Base-by-base conservation (phyloP, 106 monocot species). In the Narthecium ossifragum region DNA sequence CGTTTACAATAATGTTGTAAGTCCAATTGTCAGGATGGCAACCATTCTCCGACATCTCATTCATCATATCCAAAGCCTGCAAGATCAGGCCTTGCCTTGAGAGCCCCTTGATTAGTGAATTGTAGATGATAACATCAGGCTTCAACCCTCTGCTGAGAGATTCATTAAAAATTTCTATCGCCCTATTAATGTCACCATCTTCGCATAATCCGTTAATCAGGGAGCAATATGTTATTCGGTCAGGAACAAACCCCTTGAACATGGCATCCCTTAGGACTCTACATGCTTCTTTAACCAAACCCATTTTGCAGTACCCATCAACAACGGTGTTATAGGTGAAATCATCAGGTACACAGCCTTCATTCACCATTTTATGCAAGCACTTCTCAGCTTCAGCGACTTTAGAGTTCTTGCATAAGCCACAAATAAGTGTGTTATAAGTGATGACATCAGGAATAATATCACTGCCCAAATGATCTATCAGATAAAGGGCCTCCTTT, bases 321-420 rank as follows among this genome's bases (percentile, higher is more conserved):
- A 96, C 73, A 51, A 96, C 68, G 14, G 86, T 96, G 65, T 96
- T 96, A 53, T 96, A 96, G 7, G 80, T 96, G 57, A 90, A 96
- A 65, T 78, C 75, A 72, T 96, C 86, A 21, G 94, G 94, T 43
- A 59, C 14, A 40, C 72, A 83, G 0, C 94, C 94, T 51, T 52
- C 43, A 55, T 80, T 86, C 20, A 67, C 70, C 90, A 96, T 96
- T 57, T 68, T 66, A 29, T 68, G 85, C 21, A 96, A 68, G 73
- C 70, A 90, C 5, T 52, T 46, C 60, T 72, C 80, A 46, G 94
- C 94, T 59, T 96, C 86, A 21, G 46, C 66, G 34, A 76, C 70
- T 58, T 70, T 78, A 3, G 68, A 72, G 14, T 83, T 52, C 72
- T 73, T 85, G 67, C 94, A 90, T 34, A 96, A 57, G 17, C 94